Evolutionary conservation across 208 protist genomes (phyloP).

Genomic region (Crithidia bombi): DNA sequence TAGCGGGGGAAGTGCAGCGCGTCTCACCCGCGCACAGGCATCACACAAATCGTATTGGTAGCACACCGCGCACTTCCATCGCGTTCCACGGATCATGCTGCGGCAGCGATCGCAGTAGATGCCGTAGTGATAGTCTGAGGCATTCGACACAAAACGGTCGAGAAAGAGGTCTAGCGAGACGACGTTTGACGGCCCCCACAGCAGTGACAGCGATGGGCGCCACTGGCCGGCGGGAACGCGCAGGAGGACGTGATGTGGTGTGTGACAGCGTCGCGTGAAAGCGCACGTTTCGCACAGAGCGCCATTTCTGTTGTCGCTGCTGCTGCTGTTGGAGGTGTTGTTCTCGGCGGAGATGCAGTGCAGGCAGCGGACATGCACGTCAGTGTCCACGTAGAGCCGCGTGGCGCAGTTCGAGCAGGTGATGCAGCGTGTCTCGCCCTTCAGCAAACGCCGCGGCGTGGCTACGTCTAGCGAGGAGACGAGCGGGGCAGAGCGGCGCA

Average conservation of each 20-base stretch:
- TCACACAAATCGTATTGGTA: conserved; percentile 82
- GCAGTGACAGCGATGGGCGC: conserved; percentile 36
- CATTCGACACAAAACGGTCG: conserved; percentile 49
- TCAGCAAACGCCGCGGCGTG: conserved; percentile 58
- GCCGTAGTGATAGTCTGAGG: conserved; percentile 49
- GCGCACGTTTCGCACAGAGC: conserved; percentile 38
- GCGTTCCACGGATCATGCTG: conserved; percentile 52
- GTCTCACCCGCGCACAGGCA: conserved; percentile 37
- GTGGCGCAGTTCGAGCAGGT: conserved; percentile 60
- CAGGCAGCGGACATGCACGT: conserved; percentile 73
- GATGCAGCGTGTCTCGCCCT: conserved; percentile 37
- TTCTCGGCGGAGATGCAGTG: conserved; percentile 49
- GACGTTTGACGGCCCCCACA: conserved; percentile 88
- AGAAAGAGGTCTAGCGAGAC: conserved; percentile 50
- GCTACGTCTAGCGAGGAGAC: conserved; percentile 49
- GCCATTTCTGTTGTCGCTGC: conserved; percentile 4
- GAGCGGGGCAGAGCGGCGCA: conserved; percentile 62
- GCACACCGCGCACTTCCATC: conserved; percentile 88
- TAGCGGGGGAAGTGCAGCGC: neutral
- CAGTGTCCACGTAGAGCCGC: conserved; percentile 52
- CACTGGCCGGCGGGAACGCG: conserved; percentile 45
- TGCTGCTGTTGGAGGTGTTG: neutral
- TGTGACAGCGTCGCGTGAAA: conserved; percentile 37
- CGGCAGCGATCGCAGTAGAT: conserved; percentile 82
- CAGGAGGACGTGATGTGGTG: conserved; percentile 70